Percentiles rank a stretch among this genome's conserved stretches.
phyloP scores from a whole-genome alignment of 192 early-diverging fungal genomes.

The Backusella tarrabulga region DNA sequence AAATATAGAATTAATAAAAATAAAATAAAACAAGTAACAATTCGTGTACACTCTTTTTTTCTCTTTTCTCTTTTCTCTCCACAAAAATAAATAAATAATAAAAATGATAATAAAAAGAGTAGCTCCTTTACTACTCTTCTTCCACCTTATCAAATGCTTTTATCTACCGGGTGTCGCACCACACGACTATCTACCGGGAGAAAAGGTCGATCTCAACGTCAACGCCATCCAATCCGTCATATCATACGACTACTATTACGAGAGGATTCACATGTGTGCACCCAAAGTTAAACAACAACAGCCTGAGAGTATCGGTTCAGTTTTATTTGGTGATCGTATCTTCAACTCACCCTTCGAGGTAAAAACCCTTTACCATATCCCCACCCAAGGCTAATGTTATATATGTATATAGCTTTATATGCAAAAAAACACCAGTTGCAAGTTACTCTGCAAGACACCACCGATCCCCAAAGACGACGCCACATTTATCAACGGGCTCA shows the following conservation, averaged over 20 bases:
- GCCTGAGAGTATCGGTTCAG: slow-evolving; percentile 85
- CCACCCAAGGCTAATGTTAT: no score
- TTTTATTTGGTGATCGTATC: slow-evolving; percentile 95
- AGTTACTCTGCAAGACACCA: slow-evolving; percentile 57
- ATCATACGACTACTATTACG: slow-evolving; percentile 87
- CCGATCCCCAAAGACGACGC: slow-evolving; percentile 64
- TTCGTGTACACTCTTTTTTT: background rate
- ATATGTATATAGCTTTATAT: slow-evolving; percentile 58
- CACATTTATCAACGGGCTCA: slow-evolving; percentile 83
- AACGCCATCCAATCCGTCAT: slow-evolving; percentile 83
- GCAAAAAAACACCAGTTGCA: slow-evolving; percentile 56
- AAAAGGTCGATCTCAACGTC: slow-evolving; percentile 74
- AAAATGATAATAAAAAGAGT: background rate
- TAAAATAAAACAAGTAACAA: background rate
- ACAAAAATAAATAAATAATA: background rate
- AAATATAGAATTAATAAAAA: background rate
- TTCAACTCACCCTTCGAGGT: slow-evolving; percentile 81
- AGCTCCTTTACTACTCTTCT: background rate
- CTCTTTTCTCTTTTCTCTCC: background rate
- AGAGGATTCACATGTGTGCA: slow-evolving; percentile 81
- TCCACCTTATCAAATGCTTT: slow-evolving; percentile 45
- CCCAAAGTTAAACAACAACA: slow-evolving; percentile 63
- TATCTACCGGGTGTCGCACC: slow-evolving; percentile 95
- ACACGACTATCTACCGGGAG: slow-evolving; percentile 69
- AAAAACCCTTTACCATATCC: background rate